Base-by-base conservation (phyloP, 768 basidiomycete genomes). In the Tremella mesenterica region DNA sequence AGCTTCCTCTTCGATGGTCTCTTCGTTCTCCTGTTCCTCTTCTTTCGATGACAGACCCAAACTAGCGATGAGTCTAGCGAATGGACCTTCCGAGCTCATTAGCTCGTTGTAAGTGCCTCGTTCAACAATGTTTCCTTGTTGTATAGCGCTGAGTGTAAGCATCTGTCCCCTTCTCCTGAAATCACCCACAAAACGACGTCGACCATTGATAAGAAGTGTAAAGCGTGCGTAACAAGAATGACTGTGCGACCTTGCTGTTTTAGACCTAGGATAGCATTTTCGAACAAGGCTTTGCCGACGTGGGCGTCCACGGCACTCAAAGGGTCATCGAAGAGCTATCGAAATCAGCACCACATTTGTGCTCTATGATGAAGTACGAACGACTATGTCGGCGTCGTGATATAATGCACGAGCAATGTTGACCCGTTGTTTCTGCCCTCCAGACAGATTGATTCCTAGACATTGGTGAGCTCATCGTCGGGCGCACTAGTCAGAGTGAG, bases 361-460 rank as follows among this genome's bases (percentile, higher is more conserved):
- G 31, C 26, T 10, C 50, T 25, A n/a, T n/a, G n/a, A n/a, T n/a
- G 4, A 12, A 14, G 13, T 26, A 49, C 61, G 16, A 26, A 64
- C 62, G 13, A 62, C 43, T 30, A 69, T 61, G 13, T 69, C 67
- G 3, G 62, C 60, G 41, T 56, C 33, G 26, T 75, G 80, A 67
- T 87, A 87, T 2, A 86, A 69, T 0, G 84, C 82, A 39, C 85
- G 71, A 12, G 84, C 84, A 30, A 86, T 83, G 63, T 84, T 85
- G 38, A 86, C 77, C 74, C 82, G 57, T 36, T 65, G 68, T 43
- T 63, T 67, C 41, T 61, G 57, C 20, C 38, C 84, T 20, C 85
- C 85, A 58, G 71, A 73, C 4, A 75, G 59, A 52, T 75, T 73
- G 56, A 68, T 53, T 2, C 63, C 58, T 54, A n/a, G 4, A 30